Percentiles rank a stretch among this genome's conserved stretches.
Evolutionary conservation across 2,329 filamentous ascomycete genomes (phyloP).

Genomic region (Trichoderma cornu-damae): DNA sequence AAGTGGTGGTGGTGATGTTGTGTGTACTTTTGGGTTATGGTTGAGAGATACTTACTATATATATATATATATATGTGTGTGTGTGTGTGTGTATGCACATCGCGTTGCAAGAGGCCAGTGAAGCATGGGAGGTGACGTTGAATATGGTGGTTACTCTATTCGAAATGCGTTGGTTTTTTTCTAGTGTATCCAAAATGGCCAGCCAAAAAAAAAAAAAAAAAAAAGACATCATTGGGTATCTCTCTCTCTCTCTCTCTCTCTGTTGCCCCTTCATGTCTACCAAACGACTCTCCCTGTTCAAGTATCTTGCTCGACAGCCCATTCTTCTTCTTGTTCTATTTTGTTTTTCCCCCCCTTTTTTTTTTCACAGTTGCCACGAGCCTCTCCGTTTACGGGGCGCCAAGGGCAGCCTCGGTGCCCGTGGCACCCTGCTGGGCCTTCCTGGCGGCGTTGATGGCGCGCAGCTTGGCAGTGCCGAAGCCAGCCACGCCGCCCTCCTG

Average conservation of each 20-base stretch:
- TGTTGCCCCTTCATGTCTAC: not conserved
- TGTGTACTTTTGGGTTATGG: too few relatives aligned
- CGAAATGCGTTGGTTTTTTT: not conserved
- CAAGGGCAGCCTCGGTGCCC: not conserved
- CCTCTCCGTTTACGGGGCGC: not conserved
- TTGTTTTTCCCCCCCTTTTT: not conserved
- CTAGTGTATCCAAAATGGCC: not conserved
- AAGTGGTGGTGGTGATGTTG: too few relatives aligned
- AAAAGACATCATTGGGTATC: not conserved
- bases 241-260: not conserved
- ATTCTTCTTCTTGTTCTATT: too few relatives aligned
- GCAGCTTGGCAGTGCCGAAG: conserved; percentile 78
- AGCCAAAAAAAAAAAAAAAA: not conserved
- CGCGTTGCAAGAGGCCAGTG: not conserved
- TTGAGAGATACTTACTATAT: too few relatives aligned
- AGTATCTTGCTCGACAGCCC: not conserved
- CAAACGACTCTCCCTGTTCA: not conserved
- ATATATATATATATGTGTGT: too few relatives aligned
- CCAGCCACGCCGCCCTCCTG: conserved; percentile 79
- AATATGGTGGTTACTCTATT: not conserved
- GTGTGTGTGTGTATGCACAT: not conserved
- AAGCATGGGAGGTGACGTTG: not conserved
- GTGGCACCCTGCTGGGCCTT: conserved; percentile 29
- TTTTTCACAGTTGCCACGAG: not conserved
- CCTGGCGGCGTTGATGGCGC: conserved; percentile 56